Conservation (phyloP, 805 yeast species). For the Tetrapisispora pingtungensis region DNA sequence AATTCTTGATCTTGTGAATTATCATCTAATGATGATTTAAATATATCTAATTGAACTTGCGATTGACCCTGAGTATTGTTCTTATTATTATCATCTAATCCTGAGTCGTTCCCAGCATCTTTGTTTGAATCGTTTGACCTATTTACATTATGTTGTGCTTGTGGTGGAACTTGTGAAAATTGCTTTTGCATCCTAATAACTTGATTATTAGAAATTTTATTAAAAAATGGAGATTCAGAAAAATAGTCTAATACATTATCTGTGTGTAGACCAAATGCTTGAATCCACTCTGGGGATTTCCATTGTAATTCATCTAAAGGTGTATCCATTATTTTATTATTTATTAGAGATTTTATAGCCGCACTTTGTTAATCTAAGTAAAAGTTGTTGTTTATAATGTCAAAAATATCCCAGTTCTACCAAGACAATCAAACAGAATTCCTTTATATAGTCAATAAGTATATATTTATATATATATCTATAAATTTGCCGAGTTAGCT, state of each 20-base stretch:
- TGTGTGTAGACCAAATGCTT: constrained; percentile 72
- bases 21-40: constrained; percentile 3
- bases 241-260: constrained; percentile 91
- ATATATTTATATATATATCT: too few relatives aligned
- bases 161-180: constrained; percentile 32
- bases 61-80: not conserved
- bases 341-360: too few relatives aligned
- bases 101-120: not conserved
- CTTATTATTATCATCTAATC: constrained; percentile 1
- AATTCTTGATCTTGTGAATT: constrained; percentile 11
- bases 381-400: too few relatives aligned
- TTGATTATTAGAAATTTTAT: constrained; percentile 88
- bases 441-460: too few relatives aligned
- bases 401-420: too few relatives aligned
- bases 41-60: constrained; percentile 2
- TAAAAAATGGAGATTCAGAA: constrained; percentile 89
- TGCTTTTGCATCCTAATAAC: constrained; percentile 92
- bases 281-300: constrained; percentile 97
- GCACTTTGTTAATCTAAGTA: too few relatives aligned
- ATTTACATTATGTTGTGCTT: constrained; percentile 2
- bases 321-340: constrained; percentile 5
- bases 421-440: too few relatives aligned
- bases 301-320: constrained; percentile 83
- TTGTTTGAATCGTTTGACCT: not conserved
- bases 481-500: too few relatives aligned